Evolutionary conservation across 495 filamentous ascomycete genomes (phyloP), one percentile per base, ranked within the genome.

Genomic region (Neurospora sp.): DNA sequence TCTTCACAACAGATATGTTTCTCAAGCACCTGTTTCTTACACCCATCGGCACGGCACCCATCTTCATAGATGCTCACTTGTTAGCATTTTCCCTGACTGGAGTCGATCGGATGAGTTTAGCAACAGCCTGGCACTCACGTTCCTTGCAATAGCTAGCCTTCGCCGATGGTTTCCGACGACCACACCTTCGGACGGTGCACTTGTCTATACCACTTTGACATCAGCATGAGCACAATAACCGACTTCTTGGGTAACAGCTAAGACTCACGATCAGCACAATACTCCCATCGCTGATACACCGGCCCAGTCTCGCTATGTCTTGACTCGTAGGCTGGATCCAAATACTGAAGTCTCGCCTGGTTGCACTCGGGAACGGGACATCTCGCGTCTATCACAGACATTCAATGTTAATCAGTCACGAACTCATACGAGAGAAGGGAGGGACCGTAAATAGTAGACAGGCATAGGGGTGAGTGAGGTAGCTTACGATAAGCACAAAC

Each of bases 211-310:
- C n/a, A 5, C 9, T 39, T 27, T n/a, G 2, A 3, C 16, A 38
- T 46, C 8, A 38, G 54, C 27, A 18, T 12, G 31, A 18, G 23
- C 31, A 12, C 27, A 62, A 62, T 6, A 62, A 23, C 12, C 23
- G 1, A 2, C 27, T 2, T 62, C 4, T 8, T 5, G 2, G 5
- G 14, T 38, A n/a, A 23, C 20, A 8, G 11, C 35, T 31, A 23
- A 73, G 16, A 76, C 79, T 31, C 41, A 80, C 79, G 79, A 27
- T 80, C 75, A 10, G 75, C 60, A 70, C 79, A 79, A n/a, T 77
- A 72, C 1, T 78, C 78, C 49, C 71, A 75, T n/a, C 79, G 75
- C 8, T 46, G 44, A 42, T 80, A 78, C 39, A 62, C 69, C n/a
- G 77, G 78, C 23, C 74, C 39, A 38, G 72, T 35, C 4, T 73